Percentiles rank a stretch among this genome's conserved stretches.
Conservation (phyloP, 768 basidiomycete genomes). For the Grammothele lineata region DNA sequence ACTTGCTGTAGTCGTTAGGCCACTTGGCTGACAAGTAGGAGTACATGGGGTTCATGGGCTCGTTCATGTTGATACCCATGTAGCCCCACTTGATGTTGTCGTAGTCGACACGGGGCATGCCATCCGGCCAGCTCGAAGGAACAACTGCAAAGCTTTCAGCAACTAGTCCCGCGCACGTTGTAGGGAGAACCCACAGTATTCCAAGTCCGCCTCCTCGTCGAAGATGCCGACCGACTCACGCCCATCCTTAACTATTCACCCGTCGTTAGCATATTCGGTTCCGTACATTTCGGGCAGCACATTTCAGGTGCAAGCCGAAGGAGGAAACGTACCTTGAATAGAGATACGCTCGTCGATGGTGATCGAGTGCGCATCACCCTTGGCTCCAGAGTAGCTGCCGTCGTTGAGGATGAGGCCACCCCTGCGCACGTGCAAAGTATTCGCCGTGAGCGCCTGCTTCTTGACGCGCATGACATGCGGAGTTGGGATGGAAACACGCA, state of each 20-base stretch:
- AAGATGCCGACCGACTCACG: conserved; percentile 4
- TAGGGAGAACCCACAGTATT: conserved; percentile 11
- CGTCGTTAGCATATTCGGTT: no score
- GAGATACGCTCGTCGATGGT: neutral
- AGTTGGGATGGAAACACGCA: neutral
- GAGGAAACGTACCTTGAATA: neutral
- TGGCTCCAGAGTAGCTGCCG: neutral
- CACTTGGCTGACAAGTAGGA: conserved; percentile 8
- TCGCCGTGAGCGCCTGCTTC: no score
- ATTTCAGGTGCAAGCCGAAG: no score
- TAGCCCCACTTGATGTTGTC: neutral
- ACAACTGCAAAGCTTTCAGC: neutral
- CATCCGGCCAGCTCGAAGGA: conserved; percentile 5
- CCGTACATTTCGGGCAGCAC: no score
- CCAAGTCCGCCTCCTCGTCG: conserved; percentile 7
- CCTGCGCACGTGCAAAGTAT: no score
- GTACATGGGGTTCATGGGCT: conserved; percentile 8
- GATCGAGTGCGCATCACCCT: neutral
- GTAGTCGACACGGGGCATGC: neutral
- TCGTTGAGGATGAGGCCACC: conserved; percentile 2
- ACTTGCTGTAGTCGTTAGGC: conserved; percentile 4
- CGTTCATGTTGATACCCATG: conserved; percentile 10
- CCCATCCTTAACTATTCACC: neutral
- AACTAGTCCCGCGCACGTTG: no score
- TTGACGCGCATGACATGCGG: no score